Evolutionary conservation across 345 rosid species (phyloP).

Genomic region (Brassica napus): DNA sequence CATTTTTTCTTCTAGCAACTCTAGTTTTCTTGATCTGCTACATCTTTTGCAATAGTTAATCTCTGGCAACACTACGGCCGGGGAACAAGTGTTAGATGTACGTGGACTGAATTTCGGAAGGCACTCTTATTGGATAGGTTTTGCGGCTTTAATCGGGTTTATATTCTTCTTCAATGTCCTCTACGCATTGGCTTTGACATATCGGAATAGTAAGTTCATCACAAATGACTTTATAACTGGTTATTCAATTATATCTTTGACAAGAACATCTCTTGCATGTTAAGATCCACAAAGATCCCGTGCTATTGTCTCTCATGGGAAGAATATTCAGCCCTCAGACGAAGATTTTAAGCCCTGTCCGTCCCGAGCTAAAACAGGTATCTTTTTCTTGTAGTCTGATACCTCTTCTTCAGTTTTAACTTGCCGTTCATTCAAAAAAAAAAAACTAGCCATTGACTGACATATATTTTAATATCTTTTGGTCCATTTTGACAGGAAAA

Average conservation of each 20-base stretch:
- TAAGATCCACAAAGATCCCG: conserved; percentile 29
- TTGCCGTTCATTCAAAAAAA: no score
- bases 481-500: conserved; percentile 46
- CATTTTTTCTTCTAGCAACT: background rate
- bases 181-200: conserved; percentile 52
- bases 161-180: conserved; percentile 54
- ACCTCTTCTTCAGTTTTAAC: background rate
- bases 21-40: conserved; percentile 1
- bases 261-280: background rate
- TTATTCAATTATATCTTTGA: background rate
- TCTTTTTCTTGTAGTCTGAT: background rate
- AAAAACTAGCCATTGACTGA: background rate
- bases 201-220: conserved; percentile 49
- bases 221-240: background rate
- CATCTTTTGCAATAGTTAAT: background rate
- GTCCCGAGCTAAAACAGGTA: conserved; percentile 21
- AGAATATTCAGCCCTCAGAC: background rate
- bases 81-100: conserved; percentile 49
- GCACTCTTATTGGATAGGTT: conserved; percentile 52
- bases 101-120: conserved; percentile 58
- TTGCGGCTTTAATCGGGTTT: conserved; percentile 57
- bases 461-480: background rate
- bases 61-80: conserved; percentile 39
- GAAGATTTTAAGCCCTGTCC: conserved; percentile 13
- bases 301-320: conserved; percentile 16